Evolutionary conservation across 768 basidiomycete species (phyloP), one percentile per base, ranked within the genome.

Genomic region (Rhizopogon vinicolor): DNA sequence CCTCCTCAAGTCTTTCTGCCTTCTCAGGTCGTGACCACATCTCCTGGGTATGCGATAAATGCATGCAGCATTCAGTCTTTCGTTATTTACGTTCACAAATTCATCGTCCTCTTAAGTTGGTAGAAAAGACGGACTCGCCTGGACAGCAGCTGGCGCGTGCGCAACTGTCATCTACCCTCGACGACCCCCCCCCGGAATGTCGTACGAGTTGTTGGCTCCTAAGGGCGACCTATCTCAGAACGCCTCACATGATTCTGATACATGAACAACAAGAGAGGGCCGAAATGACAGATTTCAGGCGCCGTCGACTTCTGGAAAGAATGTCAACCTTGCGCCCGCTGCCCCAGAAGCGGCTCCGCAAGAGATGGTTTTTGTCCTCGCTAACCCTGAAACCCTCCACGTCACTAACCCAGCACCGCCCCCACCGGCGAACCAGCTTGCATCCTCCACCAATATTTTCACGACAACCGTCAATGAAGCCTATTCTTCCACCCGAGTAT

Each of bases 11-110:
- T 31, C 44, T 52, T 35, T 19, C 18, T 7, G 41, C 28, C n/a
- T 45, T 22, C 28, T 2, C 60, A 91, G 89, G 78, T 85, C 41
- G 69, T 88, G 7, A 57, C 81, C 6, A 90, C 85, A 5, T 68
- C 86, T 0, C 89, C 90, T 40, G 90, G 90, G 14, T 76, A 78
- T 61, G 89, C 89, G 6, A 70, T 66, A 70, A 77, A 89, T 60
- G 89, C 89, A 68, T 54, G 84, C 72, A 1, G 10, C 6, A 41
- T 31, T 44, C 28, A 40, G 44, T 40, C 35, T 33, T 43, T 46
- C 9, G 16, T 43, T n/a, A 7, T 39, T 18, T 61, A 61, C 50
- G 59, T 56, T 57, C 44, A 48, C 56, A 40, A 40, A 43, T 46
- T 22, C 13, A 37, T 31, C 42, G 2, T 37, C 43, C 40, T 57